Conservation (phyloP, 169 alveolate species). For the Plasmodium vivax region DNA sequence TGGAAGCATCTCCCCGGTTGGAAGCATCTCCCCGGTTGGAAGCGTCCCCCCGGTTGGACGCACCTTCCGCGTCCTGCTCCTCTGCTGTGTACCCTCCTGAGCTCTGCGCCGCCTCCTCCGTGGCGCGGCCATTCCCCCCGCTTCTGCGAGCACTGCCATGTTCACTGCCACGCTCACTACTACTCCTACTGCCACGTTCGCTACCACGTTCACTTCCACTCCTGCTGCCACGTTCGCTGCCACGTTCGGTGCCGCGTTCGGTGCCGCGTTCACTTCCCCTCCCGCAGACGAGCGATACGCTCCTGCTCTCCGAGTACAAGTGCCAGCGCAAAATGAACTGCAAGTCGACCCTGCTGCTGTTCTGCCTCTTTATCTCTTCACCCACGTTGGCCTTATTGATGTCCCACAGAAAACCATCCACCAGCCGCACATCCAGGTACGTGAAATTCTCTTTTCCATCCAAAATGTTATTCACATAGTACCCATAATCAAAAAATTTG, state of each 20-base stretch:
- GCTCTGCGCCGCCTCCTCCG: background rate
- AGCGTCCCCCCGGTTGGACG: background rate
- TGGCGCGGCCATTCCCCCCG: background rate
- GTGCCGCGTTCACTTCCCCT: too few species aligned
- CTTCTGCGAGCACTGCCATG: background rate
- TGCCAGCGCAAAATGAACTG: conserved; percentile 83
- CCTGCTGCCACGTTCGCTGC: background rate
- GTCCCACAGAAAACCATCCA: conserved; percentile 56
- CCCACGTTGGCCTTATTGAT: conserved; percentile 63
- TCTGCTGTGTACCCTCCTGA: background rate
- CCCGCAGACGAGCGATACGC: conserved; percentile 16
- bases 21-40: too few species aligned
- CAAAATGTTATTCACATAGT: conserved; percentile 35
- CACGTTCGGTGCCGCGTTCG: background rate
- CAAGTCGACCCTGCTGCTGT: conserved; percentile 47
- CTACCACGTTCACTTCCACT: background rate
- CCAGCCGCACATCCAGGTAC: conserved; percentile 10
- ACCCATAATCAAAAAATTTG: conserved; percentile 68
- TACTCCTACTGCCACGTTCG: background rate
- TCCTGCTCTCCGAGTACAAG: conserved; percentile 55
- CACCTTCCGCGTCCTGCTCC: background rate
- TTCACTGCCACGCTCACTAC: too few species aligned
- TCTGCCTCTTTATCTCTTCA: conserved; percentile 78
- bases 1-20: too few species aligned
- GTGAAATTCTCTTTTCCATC: conserved; percentile 35